Evolutionary conservation across 208 protist genomes (phyloP).

Genomic region (Angomonas desouzai): DNA sequence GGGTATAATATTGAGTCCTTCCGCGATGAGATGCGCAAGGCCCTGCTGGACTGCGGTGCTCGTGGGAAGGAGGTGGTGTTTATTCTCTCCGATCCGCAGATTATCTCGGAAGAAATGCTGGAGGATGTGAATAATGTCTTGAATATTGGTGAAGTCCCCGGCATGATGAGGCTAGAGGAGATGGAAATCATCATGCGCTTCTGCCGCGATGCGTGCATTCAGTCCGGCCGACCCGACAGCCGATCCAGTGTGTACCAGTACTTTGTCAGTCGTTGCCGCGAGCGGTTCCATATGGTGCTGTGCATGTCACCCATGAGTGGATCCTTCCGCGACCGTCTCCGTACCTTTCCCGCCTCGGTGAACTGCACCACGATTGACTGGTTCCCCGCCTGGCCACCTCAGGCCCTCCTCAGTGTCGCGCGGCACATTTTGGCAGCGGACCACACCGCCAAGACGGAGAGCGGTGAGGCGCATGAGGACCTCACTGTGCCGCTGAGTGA

Average conservation of each 20-base stretch:
- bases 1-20: slow-evolving; percentile 92
- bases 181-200: slow-evolving; percentile 89
- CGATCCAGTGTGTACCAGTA: slow-evolving; percentile 85
- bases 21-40: slow-evolving; percentile 91
- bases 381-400: slow-evolving; percentile 94
- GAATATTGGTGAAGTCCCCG: slow-evolving; percentile 96
- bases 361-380: slow-evolving; percentile 98
- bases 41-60: slow-evolving; percentile 76
- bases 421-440: slow-evolving; percentile 8
- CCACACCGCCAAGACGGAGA: no score
- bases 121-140: slow-evolving; percentile 98
- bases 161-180: slow-evolving; percentile 94
- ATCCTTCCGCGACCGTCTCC: slow-evolving; percentile 89
- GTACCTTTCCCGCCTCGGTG: slow-evolving; percentile 96
- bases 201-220: slow-evolving; percentile 59
- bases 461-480: not conserved
- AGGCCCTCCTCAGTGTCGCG: slow-evolving; percentile 90
- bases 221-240: slow-evolving; percentile 83
- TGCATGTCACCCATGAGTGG: slow-evolving; percentile 95
- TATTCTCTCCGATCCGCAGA: slow-evolving; percentile 93
- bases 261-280: slow-evolving; percentile 91
- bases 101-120: slow-evolving; percentile 92
- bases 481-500: slow-evolving; percentile 47
- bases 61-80: slow-evolving; percentile 90
- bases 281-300: slow-evolving; percentile 94